These are phyloP conservation scores for Diplodia corticola DNA, from an alignment of 2,329 filamentous ascomycete genomes.

Conservation along the genomic window DNA sequence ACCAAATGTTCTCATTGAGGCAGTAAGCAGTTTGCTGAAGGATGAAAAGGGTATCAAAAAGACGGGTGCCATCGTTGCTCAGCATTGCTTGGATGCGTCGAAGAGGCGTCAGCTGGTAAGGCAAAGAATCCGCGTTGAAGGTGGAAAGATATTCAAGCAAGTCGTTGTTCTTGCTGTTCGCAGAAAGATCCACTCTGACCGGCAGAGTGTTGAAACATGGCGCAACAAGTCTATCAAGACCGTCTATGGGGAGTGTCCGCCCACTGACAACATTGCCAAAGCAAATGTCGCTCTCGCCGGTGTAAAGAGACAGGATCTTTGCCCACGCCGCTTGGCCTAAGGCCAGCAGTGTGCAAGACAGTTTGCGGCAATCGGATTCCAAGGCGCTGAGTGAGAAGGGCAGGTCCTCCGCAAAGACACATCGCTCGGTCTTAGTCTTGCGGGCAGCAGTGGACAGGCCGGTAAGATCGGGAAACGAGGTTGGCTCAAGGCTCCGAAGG, in stretches of 20 bases:
- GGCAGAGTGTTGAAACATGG: constrained; percentile 93
- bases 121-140: constrained; percentile 61
- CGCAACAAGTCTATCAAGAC: constrained; percentile 72
- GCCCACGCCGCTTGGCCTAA: constrained; percentile 74
- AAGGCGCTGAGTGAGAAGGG: constrained; percentile 29
- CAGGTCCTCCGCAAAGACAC: constrained; percentile 33
- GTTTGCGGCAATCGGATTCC: constrained; percentile 29
- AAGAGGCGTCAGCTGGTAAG: constrained; percentile 73
- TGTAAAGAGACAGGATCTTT: constrained; percentile 59
- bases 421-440: constrained; percentile 17
- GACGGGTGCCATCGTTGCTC: constrained; percentile 48
- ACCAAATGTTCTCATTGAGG: constrained; percentile 54
- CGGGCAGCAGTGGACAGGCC: constrained; percentile 29
- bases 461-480: constrained; percentile 42
- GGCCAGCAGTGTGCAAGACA: constrained; percentile 56
- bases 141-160: constrained; percentile 62
- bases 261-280: constrained; percentile 88
- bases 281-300: constrained; percentile 66
- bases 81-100: constrained; percentile 65
- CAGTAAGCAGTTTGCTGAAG: constrained; percentile 63
- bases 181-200: constrained; percentile 59
- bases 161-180: constrained; percentile 53
- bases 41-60: constrained; percentile 82
- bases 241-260: constrained; percentile 65
- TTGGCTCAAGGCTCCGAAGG: constrained; percentile 55